Conservation (phyloP, 2,329 filamentous ascomycete genomes). For the Geosmithia flava region DNA sequence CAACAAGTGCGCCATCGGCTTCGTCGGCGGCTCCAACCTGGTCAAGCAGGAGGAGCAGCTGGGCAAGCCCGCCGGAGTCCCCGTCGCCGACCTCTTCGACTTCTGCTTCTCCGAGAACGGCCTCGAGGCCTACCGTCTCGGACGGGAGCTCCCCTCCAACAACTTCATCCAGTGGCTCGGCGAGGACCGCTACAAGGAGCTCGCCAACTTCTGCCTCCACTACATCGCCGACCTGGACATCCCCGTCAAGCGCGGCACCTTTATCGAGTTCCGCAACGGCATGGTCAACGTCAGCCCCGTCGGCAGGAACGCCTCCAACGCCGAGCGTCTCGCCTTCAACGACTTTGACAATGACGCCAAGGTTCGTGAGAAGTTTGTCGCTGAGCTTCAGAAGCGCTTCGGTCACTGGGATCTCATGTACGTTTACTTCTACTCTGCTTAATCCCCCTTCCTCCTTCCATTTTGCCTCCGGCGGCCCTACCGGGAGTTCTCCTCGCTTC, state of each 20-base stretch:
- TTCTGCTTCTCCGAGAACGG: conserved; percentile 98
- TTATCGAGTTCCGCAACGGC: conserved; percentile 81
- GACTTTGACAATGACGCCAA: conserved; percentile 67
- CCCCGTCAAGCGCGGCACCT: conserved; percentile 73
- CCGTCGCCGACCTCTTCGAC: conserved; percentile 84
- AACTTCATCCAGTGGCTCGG: conserved; percentile 90
- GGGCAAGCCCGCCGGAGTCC: conserved; percentile 45
- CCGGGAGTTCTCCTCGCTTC: not conserved
- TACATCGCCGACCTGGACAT: conserved; percentile 78
- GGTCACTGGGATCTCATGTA: conserved; percentile 74
- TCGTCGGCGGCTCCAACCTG: conserved; percentile 86
- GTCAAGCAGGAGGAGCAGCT: conserved; percentile 94
- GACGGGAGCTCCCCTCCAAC: conserved; percentile 60
- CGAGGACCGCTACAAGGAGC: conserved; percentile 68
- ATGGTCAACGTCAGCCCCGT: conserved; percentile 82
- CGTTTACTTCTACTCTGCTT: conserved; percentile 19
- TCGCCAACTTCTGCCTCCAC: conserved; percentile 65
- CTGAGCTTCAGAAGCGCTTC: conserved; percentile 67
- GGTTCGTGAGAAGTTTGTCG: conserved; percentile 66
- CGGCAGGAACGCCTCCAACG: conserved; percentile 70
- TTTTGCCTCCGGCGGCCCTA: not conserved
- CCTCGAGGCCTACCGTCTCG: conserved; percentile 78
- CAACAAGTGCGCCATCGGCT: conserved; percentile 80
- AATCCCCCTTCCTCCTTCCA: not conserved
- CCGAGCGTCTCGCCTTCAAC: conserved; percentile 76